A percentile compares a stretch with the other conserved stretches of the same genome.
These are phyloP conservation scores for Arthrobotrys sinensis DNA, from an alignment of 2,329 filamentous ascomycete genomes.

Conservation along the genomic window DNA sequence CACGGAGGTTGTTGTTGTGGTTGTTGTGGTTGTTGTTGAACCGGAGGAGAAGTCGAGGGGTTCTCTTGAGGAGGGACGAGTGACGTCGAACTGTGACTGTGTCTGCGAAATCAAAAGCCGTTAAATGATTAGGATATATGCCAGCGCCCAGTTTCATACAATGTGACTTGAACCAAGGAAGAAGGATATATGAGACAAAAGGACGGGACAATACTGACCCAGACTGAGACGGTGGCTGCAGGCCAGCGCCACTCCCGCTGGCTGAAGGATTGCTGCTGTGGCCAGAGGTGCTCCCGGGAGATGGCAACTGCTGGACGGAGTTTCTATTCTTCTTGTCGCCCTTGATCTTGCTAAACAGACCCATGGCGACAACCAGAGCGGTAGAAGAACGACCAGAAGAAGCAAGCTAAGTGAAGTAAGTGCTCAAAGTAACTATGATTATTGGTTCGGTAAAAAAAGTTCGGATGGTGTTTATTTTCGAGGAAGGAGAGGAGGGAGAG, in stretches of 20 bases:
- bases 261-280: slow-evolving; percentile 36
- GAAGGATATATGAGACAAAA: background rate
- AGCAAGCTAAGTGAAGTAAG: background rate
- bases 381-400: slow-evolving; percentile 1
- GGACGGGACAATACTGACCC: slow-evolving; percentile 9
- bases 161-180: background rate
- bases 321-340: slow-evolving; percentile 58
- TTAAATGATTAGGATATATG: background rate
- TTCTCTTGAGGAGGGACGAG: slow-evolving; percentile 39
- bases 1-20: slow-evolving; percentile 39
- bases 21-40: slow-evolving; percentile 14
- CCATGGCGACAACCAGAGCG: slow-evolving; percentile 38
- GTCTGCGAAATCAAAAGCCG: background rate
- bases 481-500: background rate
- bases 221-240: slow-evolving; percentile 34
- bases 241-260: slow-evolving; percentile 25
- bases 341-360: slow-evolving; percentile 54
- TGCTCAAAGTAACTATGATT: background rate
- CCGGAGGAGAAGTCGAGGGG: slow-evolving; percentile 7
- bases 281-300: slow-evolving; percentile 24
- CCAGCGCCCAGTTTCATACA: background rate
- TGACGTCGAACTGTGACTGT: slow-evolving; percentile 30
- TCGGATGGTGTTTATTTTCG: background rate
- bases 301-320: slow-evolving; percentile 38
- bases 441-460: slow-evolving; percentile 8